Percentiles rank a stretch among this genome's conserved stretches.
phyloP scores from a whole-genome alignment of 495 filamentous ascomycete species.

The Trichoderma orchidacearum region DNA sequence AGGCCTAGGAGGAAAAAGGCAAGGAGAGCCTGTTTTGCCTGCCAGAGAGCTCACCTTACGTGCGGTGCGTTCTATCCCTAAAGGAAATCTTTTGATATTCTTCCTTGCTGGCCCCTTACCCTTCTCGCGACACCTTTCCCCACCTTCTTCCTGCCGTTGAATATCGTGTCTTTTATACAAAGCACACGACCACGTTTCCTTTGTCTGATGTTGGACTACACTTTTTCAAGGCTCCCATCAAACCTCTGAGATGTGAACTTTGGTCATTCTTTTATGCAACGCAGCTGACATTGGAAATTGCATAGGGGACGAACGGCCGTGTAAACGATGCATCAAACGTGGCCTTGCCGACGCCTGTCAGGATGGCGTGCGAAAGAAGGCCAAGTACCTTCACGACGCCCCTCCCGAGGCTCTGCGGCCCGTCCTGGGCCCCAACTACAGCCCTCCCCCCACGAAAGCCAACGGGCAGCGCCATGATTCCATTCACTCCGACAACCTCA shows the following conservation, averaged over 20 bases:
- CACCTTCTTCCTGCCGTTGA: constrained; percentile 7
- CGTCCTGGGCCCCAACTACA: constrained; percentile 41
- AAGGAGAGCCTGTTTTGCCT: constrained; percentile 86
- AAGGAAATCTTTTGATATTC: background rate
- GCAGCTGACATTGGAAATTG: constrained; percentile 5
- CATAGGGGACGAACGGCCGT: constrained; percentile 67
- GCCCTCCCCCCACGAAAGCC: constrained; percentile 24
- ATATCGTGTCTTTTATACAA: too few species aligned
- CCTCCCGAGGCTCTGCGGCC: constrained; percentile 55
- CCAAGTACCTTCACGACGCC: constrained; percentile 96
- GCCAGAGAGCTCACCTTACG: constrained; percentile 92
- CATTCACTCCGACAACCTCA: constrained; percentile 12
- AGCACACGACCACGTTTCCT: too few species aligned
- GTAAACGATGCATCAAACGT: constrained; percentile 85
- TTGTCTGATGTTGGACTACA: too few species aligned
- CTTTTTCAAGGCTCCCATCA: too few species aligned
- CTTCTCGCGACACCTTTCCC: background rate
- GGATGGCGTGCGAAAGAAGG: constrained; percentile 95
- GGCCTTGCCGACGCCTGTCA: constrained; percentile 81
- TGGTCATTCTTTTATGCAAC: background rate
- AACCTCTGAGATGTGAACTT: too few species aligned
- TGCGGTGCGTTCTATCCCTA: constrained; percentile 59
- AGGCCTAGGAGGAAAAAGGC: constrained; percentile 92
- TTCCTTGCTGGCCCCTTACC: background rate
- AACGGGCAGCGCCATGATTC: constrained; percentile 17